Evolutionary conservation across 371 early-diverging fungal genomes (phyloP), one percentile per base, ranked within the genome.

Genomic region (Thermomucor indicae-seudaticae): DNA sequence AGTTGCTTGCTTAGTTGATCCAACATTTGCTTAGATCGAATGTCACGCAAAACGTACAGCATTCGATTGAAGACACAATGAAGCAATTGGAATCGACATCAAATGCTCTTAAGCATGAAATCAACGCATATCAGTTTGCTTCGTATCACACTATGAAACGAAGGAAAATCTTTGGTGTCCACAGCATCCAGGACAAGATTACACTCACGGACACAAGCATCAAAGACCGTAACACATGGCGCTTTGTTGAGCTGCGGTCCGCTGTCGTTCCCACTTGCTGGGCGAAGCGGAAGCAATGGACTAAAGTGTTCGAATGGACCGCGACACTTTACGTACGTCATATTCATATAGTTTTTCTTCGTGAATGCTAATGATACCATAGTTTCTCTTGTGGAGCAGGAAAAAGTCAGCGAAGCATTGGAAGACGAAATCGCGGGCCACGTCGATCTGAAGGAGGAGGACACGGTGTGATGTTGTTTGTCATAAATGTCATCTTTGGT

Each of bases 11-110:
- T n/a, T n/a, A n/a, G n/a, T n/a, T n/a, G n/a, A n/a, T n/a, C n/a
- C 17, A 19, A 17, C 40, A 10, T 6, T 30, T 46, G 29, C 16
- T 25, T 30, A 46, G 31, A 16, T 30, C n/a, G 4, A 46, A 46
- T 31, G 12, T 46, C 16, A 30, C 47, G 4, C 34, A 35, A 19
- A 32, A 47, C 22, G 2, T 32, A 12, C 47, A 47, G 22, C 34
- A 47, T 23, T 32, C 47, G 20, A 47, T 34, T 24, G 34, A 35
- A 5, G 47, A 32, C 24, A 47, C 47, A 12, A 20, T 47, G n/a
- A 47, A 47, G 47, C 47, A 47, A 31, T 35, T 47, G 2, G 47
- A 47, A 32, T 47, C 47, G 3, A 47, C 47, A 4, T 28, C 34
- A 16, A 31, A 35, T 14, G 5, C 47, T 32, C 14, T 47, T 7